Percentiles rank a stretch among this genome's conserved stretches.
phyloP scores from a whole-genome alignment of 1,139 yeast genomes.

The Yamadazyma songkhlaensis region DNA sequence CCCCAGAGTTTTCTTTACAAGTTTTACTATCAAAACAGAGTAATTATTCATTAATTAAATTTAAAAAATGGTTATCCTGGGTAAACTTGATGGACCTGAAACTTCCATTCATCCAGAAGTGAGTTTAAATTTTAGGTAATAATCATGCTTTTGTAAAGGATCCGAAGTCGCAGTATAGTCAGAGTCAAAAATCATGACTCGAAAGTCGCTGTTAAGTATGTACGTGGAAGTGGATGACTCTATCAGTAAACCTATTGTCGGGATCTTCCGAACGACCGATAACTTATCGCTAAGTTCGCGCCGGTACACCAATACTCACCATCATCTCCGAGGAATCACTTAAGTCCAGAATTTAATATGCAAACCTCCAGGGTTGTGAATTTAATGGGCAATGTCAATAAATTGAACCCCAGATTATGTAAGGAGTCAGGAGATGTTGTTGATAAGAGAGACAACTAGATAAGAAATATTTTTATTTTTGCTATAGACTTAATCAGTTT shows the following conservation, averaged over 20 bases:
- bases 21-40: too few species aligned
- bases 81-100: neutral
- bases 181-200: neutral
- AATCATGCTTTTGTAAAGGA: neutral
- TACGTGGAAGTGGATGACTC: neutral
- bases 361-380: too few species aligned
- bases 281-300: neutral
- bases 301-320: neutral
- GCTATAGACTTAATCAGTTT: too few species aligned
- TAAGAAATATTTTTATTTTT: too few species aligned
- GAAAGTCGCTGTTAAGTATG: neutral
- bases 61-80: neutral
- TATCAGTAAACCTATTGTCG: conserved; percentile 2
- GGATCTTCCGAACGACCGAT: conserved; percentile 7
- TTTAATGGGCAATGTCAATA: too few species aligned
- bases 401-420: too few species aligned
- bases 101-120: conserved; percentile 2
- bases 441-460: too few species aligned
- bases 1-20: too few species aligned
- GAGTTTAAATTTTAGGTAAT: neutral
- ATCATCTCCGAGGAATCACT: neutral
- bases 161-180: conserved; percentile 1
- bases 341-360: neutral
- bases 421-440: too few species aligned
- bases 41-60: neutral